Evolutionary conservation across 2,329 filamentous ascomycete species (phyloP).

Genomic region (Rhexocercosporidium sp.): DNA sequence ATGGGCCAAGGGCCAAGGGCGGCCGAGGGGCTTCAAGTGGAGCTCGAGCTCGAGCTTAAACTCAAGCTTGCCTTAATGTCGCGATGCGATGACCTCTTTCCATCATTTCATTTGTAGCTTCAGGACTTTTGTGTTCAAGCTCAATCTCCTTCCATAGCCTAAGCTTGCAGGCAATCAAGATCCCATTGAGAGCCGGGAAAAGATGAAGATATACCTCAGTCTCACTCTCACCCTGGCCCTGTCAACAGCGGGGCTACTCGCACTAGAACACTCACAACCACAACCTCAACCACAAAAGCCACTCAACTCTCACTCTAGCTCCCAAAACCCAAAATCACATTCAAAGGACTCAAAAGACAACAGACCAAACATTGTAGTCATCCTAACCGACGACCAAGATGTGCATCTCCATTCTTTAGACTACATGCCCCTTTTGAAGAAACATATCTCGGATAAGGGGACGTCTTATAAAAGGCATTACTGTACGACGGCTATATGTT

Average conservation of each 20-base stretch:
- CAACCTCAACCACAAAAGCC: neutral
- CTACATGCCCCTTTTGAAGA: conserved; percentile 60
- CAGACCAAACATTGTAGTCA: conserved; percentile 63
- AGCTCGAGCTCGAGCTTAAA: neutral
- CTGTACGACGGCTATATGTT: conserved; percentile 66
- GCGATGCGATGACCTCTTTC: neutral
- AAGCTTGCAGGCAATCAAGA: neutral
- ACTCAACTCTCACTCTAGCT: conserved; percentile 17
- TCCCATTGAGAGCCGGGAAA: neutral
- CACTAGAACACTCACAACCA: conserved; percentile 18
- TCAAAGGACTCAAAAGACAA: too few species aligned
- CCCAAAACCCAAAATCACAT: neutral
- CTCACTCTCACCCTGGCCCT: conserved; percentile 21
- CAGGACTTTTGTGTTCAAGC: too few species aligned
- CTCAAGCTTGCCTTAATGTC: too few species aligned
- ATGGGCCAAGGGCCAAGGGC: neutral
- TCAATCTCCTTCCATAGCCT: neutral
- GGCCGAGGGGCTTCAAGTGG: neutral
- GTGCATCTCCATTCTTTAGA: conserved; percentile 62
- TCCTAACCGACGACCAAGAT: conserved; percentile 71
- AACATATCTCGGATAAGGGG: conserved; percentile 60
- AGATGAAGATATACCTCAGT: conserved; percentile 18
- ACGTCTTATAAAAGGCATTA: conserved; percentile 63
- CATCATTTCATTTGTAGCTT: too few species aligned
- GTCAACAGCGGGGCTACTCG: conserved; percentile 19